Conservation (phyloP, 495 filamentous ascomycete genomes). For the Aspergillus nidulans region DNA sequence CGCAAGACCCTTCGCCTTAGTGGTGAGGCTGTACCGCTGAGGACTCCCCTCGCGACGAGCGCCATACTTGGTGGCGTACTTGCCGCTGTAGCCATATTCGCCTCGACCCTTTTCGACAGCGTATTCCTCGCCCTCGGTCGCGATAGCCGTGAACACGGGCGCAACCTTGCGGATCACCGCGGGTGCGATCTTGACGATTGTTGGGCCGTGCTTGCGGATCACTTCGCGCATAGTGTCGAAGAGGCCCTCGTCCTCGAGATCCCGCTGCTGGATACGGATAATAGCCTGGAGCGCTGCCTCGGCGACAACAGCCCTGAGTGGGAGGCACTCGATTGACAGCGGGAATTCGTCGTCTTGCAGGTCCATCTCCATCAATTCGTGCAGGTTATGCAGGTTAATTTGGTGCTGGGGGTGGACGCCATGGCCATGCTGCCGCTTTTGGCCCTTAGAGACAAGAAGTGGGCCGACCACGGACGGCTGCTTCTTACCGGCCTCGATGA, state of each 20-base stretch:
- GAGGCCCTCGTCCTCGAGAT: not conserved
- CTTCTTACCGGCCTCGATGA: not conserved
- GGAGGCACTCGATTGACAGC: not conserved
- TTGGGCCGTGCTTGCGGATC: not conserved
- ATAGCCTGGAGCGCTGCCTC: not conserved
- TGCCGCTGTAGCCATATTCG: not conserved
- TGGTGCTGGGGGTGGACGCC: not conserved
- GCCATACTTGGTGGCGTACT: not conserved
- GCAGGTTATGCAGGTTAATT: not conserved
- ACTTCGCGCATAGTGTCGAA: not conserved
- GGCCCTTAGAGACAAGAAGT: not conserved
- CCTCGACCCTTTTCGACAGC: too few species aligned
- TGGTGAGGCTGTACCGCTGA: not conserved
- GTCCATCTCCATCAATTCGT: not conserved
- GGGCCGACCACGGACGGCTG: not conserved
- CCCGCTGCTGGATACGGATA: not conserved
- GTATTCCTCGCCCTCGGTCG: not conserved
- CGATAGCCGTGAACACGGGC: not conserved
- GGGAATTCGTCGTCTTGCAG: not conserved
- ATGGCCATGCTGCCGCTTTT: not conserved
- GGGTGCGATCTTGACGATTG: not conserved
- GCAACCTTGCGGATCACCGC: not conserved
- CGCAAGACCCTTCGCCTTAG: not conserved
- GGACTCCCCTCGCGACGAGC: not conserved
- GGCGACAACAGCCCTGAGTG: not conserved